A percentile compares a stretch with the other conserved stretches of the same genome.
phyloP scores from a whole-genome alignment of 176 grass and related monocot genomes.

The Bothriochloa decipiens region DNA sequence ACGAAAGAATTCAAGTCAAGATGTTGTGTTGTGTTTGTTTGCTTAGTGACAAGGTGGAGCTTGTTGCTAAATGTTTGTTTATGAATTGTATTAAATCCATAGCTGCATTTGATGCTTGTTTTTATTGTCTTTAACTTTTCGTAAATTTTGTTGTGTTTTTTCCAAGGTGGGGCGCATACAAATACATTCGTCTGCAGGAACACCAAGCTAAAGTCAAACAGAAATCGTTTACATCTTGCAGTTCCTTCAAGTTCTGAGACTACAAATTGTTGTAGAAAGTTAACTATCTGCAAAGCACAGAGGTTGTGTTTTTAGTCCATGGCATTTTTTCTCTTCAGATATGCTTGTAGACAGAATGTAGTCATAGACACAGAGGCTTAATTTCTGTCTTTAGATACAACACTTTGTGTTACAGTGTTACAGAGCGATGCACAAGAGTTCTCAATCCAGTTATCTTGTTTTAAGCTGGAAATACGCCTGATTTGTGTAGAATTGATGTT shows the following conservation, averaged over 20 bases:
- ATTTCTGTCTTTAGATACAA: not conserved
- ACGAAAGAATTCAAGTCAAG: not conserved
- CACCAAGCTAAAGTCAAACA: conserved; percentile 29
- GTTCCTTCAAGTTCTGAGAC: conserved; percentile 26
- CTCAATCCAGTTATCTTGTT: not conserved
- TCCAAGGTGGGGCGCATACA: conserved; percentile 38
- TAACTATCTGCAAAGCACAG: conserved; percentile 50
- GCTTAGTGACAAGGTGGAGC: not conserved
- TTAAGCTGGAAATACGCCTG: not conserved
- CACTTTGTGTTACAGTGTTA: not conserved
- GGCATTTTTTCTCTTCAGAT: not conserved
- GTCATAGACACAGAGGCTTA: not conserved
- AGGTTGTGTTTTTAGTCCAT: conserved; percentile 32
- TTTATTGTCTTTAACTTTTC: not conserved
- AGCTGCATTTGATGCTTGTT: not conserved
- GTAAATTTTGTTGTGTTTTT: conserved; percentile 6
- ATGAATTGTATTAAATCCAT: not conserved
- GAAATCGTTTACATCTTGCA: conserved; percentile 23
- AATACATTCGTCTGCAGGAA: conserved; percentile 26
- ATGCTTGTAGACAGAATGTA: not conserved
- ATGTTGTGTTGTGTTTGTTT: not conserved
- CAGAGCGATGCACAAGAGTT: not conserved
- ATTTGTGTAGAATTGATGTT: not conserved
- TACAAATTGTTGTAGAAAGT: not conserved
- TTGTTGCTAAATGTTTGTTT: not conserved